Evolutionary conservation across 1,139 yeast species (phyloP).

Genomic region (Geotrichum fermentans): DNA sequence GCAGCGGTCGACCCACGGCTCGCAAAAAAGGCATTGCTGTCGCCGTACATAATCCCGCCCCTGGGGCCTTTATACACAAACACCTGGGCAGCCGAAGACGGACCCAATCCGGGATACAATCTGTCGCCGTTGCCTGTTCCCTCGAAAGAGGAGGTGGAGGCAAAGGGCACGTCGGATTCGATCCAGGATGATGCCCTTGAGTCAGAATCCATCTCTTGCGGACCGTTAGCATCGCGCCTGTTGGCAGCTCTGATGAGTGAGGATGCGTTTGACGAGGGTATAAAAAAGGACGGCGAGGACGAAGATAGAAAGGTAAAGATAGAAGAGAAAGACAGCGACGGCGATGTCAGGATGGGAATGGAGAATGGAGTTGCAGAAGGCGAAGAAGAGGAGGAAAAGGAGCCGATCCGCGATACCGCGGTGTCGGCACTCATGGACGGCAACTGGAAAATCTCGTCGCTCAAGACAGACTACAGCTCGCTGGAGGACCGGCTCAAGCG

Average conservation of each 20-base stretch:
- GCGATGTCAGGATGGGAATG: slow-evolving; percentile 12
- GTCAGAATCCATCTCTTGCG: slow-evolving; percentile 75
- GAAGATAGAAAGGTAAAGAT: slow-evolving; percentile 7
- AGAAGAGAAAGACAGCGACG: slow-evolving; percentile 27
- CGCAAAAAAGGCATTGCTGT: slow-evolving; percentile 30
- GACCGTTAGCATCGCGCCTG: slow-evolving; percentile 84
- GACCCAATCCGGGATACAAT: slow-evolving; percentile 39
- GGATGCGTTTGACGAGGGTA: slow-evolving; percentile 35
- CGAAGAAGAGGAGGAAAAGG: slow-evolving; percentile 12
- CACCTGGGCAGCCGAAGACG: slow-evolving; percentile 82
- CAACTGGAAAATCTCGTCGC: slow-evolving; percentile 44
- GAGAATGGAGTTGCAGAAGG: slow-evolving; percentile 10
- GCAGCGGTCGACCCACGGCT: slow-evolving; percentile 24
- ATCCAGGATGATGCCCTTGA: slow-evolving; percentile 63
- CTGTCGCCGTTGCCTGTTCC: slow-evolving; percentile 29
- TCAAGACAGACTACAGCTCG: slow-evolving; percentile 63
- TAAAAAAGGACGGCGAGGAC: slow-evolving; percentile 27
- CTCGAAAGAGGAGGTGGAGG: slow-evolving; percentile 22
- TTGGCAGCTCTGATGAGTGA: slow-evolving; percentile 71
- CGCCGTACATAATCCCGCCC: slow-evolving; percentile 60
- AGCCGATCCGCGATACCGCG: slow-evolving; percentile 20
- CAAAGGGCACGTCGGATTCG: slow-evolving; percentile 50
- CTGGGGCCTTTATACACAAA: slow-evolving; percentile 78
- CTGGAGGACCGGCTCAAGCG: slow-evolving; percentile 83
- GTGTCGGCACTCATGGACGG: slow-evolving; percentile 26